Base-by-base conservation (phyloP, 2,329 filamentous ascomycete species). In the Sphaerulina musiva region DNA sequence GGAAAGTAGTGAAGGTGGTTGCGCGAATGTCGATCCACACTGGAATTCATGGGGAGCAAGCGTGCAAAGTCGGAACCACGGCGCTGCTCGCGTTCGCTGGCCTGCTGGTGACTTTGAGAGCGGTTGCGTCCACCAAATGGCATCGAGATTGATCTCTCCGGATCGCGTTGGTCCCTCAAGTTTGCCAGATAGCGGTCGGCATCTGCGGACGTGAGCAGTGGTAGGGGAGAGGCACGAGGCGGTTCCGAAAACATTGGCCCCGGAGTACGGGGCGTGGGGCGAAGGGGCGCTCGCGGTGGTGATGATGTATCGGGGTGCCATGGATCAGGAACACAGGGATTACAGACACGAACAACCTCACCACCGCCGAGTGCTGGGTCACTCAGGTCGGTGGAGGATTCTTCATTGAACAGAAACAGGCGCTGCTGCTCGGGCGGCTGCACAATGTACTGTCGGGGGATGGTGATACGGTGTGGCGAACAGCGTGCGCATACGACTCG, bases 401-500 rank as follows among this genome's bases (percentile, higher is more conserved):
- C 42, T 42, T 51, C 47, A 4, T 60, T 51, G 14, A 62, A 60
- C 43, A 54, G 26, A 42, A 26, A 26, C 46, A 48, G 26, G 34
- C 34, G 34, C 12, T 36, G 34, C 9, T 36, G 46, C 31, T 58
- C 60, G 1, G 87, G 86, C 2, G 88, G 87, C 46, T 86, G 85
- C 26, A 96, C 90, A 60, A 97, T 95, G 69, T 89, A 97, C 67
- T 93, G 88, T 60, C 91, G 82, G 1, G 92, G 92, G 59, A 97
- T 96, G 3, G 88, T 95, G 67, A 97, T 97, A 57, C 90, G 83
- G 70, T 97, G 92, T 3, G 92, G 92, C 2, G 92, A 96, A 73
- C 92, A 97, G 17, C 83, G 78, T 54, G 85, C 84, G 71, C 92
- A 97, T 23, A 97, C 92, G 7, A 97, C 91, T 57, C 90, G 79